Evolutionary conservation across 2,329 filamentous ascomycete genomes (phyloP).

Genomic region (Fusarium brevicatenulatum): DNA sequence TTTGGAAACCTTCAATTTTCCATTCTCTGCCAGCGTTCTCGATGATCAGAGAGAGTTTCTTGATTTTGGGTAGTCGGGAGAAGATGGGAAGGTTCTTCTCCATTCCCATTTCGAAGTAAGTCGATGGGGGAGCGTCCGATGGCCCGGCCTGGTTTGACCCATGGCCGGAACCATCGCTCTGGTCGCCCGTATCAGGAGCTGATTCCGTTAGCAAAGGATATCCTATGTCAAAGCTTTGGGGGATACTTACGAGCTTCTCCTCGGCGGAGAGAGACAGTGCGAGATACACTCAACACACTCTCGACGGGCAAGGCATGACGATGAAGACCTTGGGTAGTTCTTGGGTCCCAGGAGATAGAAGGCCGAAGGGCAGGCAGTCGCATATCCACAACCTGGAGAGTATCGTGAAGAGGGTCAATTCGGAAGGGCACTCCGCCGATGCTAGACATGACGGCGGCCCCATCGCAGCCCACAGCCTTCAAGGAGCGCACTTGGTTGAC

Average conservation of each 20-base stretch:
- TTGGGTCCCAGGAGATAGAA: not conserved
- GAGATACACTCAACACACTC: fast-evolving
- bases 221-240: not conserved
- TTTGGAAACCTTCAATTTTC: not conserved
- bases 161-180: fast-evolving
- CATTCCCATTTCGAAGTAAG: not conserved
- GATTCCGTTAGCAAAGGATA: not conserved
- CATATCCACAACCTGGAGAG: not conserved
- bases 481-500: not conserved
- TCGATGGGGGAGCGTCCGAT: fast-evolving
- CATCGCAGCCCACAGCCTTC: not conserved
- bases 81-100: fast-evolving
- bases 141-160: not conserved
- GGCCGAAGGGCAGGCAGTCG: not conserved
- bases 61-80: not conserved
- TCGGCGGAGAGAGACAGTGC: not conserved
- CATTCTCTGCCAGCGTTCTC: not conserved
- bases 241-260: not conserved
- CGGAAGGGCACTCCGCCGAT: not conserved
- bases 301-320: not conserved
- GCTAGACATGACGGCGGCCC: not conserved
- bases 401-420: not conserved
- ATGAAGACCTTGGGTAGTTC: fast-evolving
- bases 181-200: fast-evolving
- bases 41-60: fast-evolving